phyloP scores from a whole-genome alignment of 169 alveolate genomes.

The Cyclospora cayetanensis region DNA sequence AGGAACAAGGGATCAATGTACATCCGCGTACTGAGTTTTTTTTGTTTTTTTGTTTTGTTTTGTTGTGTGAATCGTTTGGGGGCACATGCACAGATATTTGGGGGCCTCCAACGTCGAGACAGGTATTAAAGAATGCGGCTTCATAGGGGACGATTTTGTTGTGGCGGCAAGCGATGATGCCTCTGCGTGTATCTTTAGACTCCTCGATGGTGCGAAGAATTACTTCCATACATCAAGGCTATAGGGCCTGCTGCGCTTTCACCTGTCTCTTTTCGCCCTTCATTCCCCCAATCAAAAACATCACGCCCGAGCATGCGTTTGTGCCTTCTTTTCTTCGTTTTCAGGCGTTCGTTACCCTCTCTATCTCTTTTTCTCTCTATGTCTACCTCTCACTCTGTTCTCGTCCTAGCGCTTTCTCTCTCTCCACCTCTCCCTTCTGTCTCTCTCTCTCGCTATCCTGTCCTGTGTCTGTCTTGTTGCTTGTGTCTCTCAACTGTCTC shows the following conservation, averaged over 20 bases:
- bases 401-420: no score
- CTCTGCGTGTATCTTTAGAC: neutral
- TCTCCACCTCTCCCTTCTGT: neutral
- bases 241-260: neutral
- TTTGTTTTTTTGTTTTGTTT: no score
- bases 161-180: slow-evolving; percentile 1
- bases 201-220: neutral
- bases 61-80: slow-evolving; percentile 40
- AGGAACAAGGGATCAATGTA: no score
- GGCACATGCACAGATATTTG: neutral
- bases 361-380: neutral
- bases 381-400: neutral
- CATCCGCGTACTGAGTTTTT: no score
- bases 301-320: neutral
- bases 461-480: neutral
- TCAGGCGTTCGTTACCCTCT: neutral
- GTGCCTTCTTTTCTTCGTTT: neutral
- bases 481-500: no score
- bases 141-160: neutral
- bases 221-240: neutral
- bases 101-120: slow-evolving; percentile 33
- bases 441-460: neutral
- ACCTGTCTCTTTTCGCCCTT: neutral
- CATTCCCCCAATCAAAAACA: no score
- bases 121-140: slow-evolving; percentile 20